Evolutionary conservation across 257 asterid genomes (phyloP).

Genomic region (Solanum dulcamara): DNA sequence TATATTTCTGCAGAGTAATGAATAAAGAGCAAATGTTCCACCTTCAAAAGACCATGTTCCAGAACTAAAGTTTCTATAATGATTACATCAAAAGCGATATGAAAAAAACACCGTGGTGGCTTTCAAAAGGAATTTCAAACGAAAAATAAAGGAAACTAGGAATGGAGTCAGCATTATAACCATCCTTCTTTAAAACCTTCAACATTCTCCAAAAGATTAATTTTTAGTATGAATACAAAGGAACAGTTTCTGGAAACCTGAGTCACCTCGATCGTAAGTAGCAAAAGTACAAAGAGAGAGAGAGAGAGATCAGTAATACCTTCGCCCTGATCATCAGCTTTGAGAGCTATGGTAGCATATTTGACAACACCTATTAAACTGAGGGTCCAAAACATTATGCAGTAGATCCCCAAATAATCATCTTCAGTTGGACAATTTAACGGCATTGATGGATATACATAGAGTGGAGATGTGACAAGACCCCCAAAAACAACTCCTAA

Average conservation of each 20-base stretch:
- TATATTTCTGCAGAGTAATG: conserved; percentile 45
- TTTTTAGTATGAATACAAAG: neutral
- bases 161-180: neutral
- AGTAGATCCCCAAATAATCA: conserved; percentile 29
- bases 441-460: conserved; percentile 37
- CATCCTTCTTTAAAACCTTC: neutral
- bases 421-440: conserved; percentile 29
- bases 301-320: conserved; percentile 15
- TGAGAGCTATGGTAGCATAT: conserved; percentile 29
- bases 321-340: conserved; percentile 45
- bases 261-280: neutral
- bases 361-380: conserved; percentile 33
- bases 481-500: conserved; percentile 43
- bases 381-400: conserved; percentile 41
- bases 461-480: conserved; percentile 40
- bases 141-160: neutral
- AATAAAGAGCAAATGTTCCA: conserved; percentile 57
- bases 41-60: conserved; percentile 16
- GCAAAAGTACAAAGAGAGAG: neutral
- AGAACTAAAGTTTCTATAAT: neutral
- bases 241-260: neutral
- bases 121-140: neutral
- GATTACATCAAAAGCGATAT: neutral
- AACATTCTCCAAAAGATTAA: neutral
- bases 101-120: neutral